Evolutionary conservation across 495 filamentous ascomycete genomes (phyloP).

Genomic region (Neohortaea acidophila): DNA sequence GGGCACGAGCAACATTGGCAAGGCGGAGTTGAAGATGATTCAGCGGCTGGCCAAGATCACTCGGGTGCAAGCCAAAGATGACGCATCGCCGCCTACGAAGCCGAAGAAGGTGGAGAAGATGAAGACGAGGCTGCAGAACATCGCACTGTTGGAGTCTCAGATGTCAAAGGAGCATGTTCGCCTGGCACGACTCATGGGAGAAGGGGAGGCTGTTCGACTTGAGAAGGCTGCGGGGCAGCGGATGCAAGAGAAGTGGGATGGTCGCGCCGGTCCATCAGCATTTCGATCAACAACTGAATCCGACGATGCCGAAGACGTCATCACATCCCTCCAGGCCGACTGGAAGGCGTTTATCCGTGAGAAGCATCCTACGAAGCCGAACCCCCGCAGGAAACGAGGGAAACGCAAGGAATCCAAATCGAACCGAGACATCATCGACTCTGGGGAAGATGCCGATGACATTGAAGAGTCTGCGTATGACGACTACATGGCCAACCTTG

Average conservation of each 20-base stretch:
- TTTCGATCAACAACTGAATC: too few species aligned
- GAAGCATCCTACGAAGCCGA: slow-evolving; percentile 10
- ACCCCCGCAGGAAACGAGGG: slow-evolving; percentile 9
- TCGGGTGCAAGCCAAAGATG: too few species aligned
- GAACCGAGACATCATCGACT: slow-evolving; percentile 10
- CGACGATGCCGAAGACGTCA: slow-evolving; percentile 1
- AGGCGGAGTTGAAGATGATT: background rate
- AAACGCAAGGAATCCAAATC: slow-evolving; percentile 13
- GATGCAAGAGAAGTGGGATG: background rate
- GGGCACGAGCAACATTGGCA: background rate
- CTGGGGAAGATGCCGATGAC: slow-evolving; percentile 17
- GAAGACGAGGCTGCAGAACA: slow-evolving; percentile 6
- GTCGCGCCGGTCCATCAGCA: too few species aligned
- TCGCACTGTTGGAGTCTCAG: too few species aligned
- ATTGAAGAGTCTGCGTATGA: slow-evolving; percentile 16
- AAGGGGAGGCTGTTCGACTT: slow-evolving; percentile 2
- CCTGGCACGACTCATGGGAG: slow-evolving; percentile 8
- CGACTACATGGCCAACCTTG: slow-evolving; percentile 18
- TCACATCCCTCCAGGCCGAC: slow-evolving; percentile 10
- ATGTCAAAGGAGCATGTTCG: too few species aligned
- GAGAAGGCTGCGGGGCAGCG: slow-evolving; percentile 7
- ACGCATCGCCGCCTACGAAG: too few species aligned
- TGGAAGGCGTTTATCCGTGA: slow-evolving; percentile 4
- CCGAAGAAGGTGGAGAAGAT: background rate
- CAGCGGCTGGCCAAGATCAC: too few species aligned